These are phyloP conservation scores for Mariannaea sp. DNA, from an alignment of 2,329 filamentous ascomycete species.

Conservation along the genomic window DNA sequence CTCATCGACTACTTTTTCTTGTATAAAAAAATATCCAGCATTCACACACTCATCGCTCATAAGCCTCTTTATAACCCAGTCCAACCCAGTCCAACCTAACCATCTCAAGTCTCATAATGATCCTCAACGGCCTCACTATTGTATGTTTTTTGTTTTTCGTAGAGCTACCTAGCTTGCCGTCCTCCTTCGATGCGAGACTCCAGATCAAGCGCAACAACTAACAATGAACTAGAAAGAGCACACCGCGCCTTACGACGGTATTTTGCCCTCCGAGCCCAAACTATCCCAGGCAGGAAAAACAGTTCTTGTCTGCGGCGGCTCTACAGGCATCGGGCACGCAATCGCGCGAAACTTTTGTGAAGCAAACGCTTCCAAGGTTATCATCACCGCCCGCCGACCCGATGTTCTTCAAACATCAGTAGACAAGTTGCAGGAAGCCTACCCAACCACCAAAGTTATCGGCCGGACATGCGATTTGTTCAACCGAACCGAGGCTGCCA, in stretches of 20 bases:
- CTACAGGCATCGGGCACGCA: slow-evolving; percentile 67
- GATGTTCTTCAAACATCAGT: slow-evolving; percentile 16
- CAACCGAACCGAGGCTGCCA: neutral
- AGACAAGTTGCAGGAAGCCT: slow-evolving; percentile 8
- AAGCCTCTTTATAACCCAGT: too few relatives aligned
- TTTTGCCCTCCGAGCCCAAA: slow-evolving; percentile 44
- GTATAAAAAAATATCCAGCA: too few relatives aligned
- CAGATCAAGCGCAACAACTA: neutral
- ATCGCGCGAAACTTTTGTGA: slow-evolving; percentile 61
- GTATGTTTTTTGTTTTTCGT: too few relatives aligned
- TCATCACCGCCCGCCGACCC: slow-evolving; percentile 42
- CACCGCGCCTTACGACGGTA: slow-evolving; percentile 43
- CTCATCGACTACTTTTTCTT: too few relatives aligned
- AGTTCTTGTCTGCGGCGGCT: slow-evolving; percentile 70
- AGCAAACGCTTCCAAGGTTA: slow-evolving; percentile 46
- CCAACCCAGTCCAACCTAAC: neutral
- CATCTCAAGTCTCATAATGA: neutral
- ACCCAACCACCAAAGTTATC: slow-evolving; percentile 14
- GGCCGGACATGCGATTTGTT: slow-evolving; percentile 15
- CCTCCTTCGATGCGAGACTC: too few relatives aligned
- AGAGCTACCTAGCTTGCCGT: too few relatives aligned
- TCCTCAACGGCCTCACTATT: neutral
- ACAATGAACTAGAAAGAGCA: slow-evolving; percentile 32
- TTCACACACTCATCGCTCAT: too few relatives aligned
- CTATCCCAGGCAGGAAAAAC: slow-evolving; percentile 51